These are phyloP conservation scores for Leishmania amazonensis DNA, from an alignment of 208 protist genomes.

Conservation along the genomic window DNA sequence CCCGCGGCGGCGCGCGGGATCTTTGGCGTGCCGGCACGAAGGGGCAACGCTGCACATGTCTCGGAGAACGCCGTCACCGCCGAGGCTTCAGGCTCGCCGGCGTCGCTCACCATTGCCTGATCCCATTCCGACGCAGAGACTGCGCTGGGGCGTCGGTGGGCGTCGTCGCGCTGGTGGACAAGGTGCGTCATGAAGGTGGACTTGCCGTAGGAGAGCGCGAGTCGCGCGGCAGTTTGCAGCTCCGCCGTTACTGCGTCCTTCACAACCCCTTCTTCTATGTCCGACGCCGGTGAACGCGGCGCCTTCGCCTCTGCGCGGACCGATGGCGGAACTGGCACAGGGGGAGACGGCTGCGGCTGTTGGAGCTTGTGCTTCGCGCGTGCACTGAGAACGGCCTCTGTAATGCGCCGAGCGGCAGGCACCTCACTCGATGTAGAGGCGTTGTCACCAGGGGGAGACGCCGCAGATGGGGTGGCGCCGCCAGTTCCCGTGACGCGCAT, in stretches of 20 bases:
- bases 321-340: conserved; percentile 3
- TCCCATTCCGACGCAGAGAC: conserved; percentile 21
- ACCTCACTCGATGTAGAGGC: conserved; percentile 5
- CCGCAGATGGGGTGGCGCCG: not conserved
- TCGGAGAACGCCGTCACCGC: not conserved
- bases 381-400: conserved; percentile 17
- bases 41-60: not conserved
- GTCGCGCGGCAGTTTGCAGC: conserved; percentile 3
- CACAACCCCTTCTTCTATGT: not conserved
- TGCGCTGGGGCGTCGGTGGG: conserved; percentile 7
- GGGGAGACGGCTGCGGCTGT: not conserved
- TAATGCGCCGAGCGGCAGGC: conserved; percentile 13
- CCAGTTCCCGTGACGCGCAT: conserved; percentile 6
- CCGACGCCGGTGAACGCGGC: not conserved
- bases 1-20: conserved; percentile 9
- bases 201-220: conserved; percentile 29
- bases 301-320: not conserved
- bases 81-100: not conserved
- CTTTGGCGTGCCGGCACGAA: not conserved
- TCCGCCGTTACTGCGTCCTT: not conserved
- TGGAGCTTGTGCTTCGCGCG: conserved; percentile 3
- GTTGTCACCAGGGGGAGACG: not conserved
- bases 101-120: conserved; percentile 6
- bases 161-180: conserved; percentile 29
- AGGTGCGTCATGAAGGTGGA: conserved; percentile 36